Conservation (phyloP, 148 eudicot species). For the Chenopodium quinoa region DNA sequence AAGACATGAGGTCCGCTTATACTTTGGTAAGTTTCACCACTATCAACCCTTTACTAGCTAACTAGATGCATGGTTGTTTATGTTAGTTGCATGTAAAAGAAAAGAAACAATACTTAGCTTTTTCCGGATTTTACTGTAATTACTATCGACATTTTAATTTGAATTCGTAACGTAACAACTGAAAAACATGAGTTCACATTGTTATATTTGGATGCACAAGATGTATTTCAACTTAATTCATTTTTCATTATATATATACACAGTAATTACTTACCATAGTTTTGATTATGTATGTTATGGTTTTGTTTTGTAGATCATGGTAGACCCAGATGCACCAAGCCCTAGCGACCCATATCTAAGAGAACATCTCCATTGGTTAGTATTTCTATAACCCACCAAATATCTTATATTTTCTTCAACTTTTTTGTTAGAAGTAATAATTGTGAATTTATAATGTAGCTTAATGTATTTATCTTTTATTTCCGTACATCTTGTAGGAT, state of each 20-base stretch:
- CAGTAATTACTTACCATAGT: background rate
- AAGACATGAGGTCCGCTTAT: constrained; percentile 75
- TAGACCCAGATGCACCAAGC: constrained; percentile 91
- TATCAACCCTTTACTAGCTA: background rate
- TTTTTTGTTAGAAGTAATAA: too few species aligned
- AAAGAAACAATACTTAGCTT: background rate
- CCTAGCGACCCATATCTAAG: constrained; percentile 84
- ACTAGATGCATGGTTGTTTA: background rate
- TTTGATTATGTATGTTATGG: background rate
- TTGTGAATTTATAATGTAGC: too few species aligned
- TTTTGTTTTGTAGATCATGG: constrained; percentile 55
- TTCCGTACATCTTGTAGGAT: constrained; percentile 46
- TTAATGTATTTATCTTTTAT: background rate
- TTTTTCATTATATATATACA: background rate
- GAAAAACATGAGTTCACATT: background rate
- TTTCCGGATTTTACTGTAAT: too few species aligned
- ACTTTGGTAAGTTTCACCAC: constrained; percentile 51
- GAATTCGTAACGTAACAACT: too few species aligned
- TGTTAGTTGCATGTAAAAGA: background rate
- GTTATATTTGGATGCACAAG: too few species aligned
- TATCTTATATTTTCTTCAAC: background rate
- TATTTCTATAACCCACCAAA: background rate
- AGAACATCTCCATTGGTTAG: constrained; percentile 87
- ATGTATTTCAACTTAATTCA: background rate
- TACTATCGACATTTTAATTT: too few species aligned